These are phyloP conservation scores for Pelargonium citronellum DNA, from an alignment of 441 rosid species.

Conservation along the genomic window DNA sequence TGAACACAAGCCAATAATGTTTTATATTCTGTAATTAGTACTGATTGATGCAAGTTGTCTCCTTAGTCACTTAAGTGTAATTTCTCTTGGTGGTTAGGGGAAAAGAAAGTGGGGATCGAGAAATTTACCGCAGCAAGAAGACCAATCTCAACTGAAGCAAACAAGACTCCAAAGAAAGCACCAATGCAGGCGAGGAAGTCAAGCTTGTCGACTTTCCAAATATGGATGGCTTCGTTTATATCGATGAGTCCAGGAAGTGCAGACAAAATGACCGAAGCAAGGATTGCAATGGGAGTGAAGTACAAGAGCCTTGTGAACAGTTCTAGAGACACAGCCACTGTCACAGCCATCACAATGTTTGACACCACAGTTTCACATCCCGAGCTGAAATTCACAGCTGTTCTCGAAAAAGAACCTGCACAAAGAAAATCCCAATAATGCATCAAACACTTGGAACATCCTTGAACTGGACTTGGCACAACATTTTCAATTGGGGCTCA, in stretches of 20 bases:
- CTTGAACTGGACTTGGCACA: too few relatives aligned
- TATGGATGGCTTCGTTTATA: constrained; percentile 69
- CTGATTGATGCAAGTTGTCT: too few relatives aligned
- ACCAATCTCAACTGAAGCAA: constrained; percentile 72
- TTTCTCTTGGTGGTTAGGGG: not conserved
- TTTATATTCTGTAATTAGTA: not conserved
- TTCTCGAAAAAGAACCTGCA: constrained; percentile 67
- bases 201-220: constrained; percentile 76
- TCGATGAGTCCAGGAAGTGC: constrained; percentile 98
- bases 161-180: constrained; percentile 74
- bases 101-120: not conserved
- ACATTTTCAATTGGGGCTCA: not conserved
- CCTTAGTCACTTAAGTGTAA: constrained; percentile 29
- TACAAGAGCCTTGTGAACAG: constrained; percentile 75
- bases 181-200: constrained; percentile 77
- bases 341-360: constrained; percentile 78
- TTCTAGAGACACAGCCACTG: constrained; percentile 69
- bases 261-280: constrained; percentile 69
- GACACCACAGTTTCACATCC: constrained; percentile 92
- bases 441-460: too few relatives aligned
- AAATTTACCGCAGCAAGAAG: constrained; percentile 52
- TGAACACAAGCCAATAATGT: not conserved
- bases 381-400: constrained; percentile 92
- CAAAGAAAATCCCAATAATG: not conserved
- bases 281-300: constrained; percentile 83